Conservation (phyloP, 768 basidiomycete genomes). For the Pisolithus sp. region DNA sequence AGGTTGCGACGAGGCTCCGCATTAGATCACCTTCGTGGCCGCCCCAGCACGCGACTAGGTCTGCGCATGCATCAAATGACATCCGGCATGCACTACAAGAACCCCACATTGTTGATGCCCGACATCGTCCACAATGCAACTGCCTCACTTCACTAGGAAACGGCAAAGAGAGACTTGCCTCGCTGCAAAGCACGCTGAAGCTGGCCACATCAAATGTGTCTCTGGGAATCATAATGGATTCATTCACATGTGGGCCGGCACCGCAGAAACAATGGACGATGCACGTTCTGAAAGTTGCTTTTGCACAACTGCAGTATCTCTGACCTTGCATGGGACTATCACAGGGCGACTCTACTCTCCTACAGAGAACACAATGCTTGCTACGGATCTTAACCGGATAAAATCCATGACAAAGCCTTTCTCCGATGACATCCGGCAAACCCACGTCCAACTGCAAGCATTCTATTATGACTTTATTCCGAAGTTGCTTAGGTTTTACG, state of each 20-base stretch:
- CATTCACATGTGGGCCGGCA: slow-evolving; percentile 35
- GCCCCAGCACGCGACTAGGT: slow-evolving; percentile 27
- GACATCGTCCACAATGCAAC: slow-evolving; percentile 27
- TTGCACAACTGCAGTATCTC: slow-evolving; percentile 24
- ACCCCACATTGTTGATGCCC: slow-evolving; percentile 27
- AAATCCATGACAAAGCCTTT: slow-evolving; percentile 24
- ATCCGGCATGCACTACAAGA: slow-evolving; percentile 20
- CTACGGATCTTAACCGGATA: slow-evolving; percentile 34
- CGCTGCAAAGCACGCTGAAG: slow-evolving; percentile 29
- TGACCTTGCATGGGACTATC: slow-evolving; percentile 35
- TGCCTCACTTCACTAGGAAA: slow-evolving; percentile 20
- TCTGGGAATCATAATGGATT: slow-evolving; percentile 44
- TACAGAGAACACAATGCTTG: slow-evolving; percentile 29
- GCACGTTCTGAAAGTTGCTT: slow-evolving; percentile 24
- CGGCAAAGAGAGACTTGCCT: slow-evolving; percentile 33
- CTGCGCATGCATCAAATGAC: slow-evolving; percentile 18
- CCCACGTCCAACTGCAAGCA: slow-evolving; percentile 41
- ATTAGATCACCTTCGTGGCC: slow-evolving; percentile 37
- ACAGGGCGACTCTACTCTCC: slow-evolving; percentile 30
- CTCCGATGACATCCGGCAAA: slow-evolving; percentile 36
- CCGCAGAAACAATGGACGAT: slow-evolving; percentile 13
- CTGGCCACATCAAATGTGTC: slow-evolving; percentile 34
- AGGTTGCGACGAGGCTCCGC: slow-evolving; percentile 36
- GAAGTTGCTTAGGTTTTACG: slow-evolving; percentile 6
- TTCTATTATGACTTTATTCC: slow-evolving; percentile 35